Percentiles rank a stretch among this genome's conserved stretches.
Conservation (phyloP, 306 rosid genomes). For the Rosa lucieae region DNA sequence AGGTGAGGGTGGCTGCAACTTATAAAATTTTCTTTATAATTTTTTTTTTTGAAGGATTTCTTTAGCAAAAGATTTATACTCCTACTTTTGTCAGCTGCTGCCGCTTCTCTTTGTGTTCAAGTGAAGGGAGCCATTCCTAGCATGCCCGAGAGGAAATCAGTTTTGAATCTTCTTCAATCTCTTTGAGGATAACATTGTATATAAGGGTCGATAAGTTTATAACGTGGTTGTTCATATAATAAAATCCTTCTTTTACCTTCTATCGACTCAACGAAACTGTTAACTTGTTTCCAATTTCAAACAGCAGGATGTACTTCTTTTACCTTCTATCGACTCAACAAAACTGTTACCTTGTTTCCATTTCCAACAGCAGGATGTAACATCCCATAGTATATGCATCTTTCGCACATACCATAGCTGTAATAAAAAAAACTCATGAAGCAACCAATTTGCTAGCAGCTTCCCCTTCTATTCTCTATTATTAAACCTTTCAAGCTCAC, state of each 20-base stretch:
- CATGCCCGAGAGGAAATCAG: slow-evolving; percentile 85
- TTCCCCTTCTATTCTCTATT: no score
- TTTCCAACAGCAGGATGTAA: background rate
- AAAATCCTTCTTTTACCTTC: background rate
- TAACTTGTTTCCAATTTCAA: background rate
- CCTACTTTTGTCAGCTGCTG: slow-evolving; percentile 60
- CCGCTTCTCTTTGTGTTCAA: slow-evolving; percentile 94
- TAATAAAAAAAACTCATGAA: background rate
- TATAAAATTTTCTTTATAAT: no score
- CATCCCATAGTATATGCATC: background rate
- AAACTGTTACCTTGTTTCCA: background rate
- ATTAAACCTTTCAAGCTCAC: no score
- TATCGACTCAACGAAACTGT: background rate
- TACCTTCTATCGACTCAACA: background rate
- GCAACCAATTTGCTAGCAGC: background rate
- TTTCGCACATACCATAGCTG: background rate
- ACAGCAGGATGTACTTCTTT: background rate
- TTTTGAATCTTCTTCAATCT: slow-evolving; percentile 61
- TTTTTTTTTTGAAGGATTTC: no score
- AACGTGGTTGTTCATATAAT: slow-evolving; percentile 10
- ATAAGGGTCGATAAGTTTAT: background rate
- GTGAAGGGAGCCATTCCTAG: slow-evolving; percentile 97
- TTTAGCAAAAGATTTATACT: no score
- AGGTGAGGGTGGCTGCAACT: slow-evolving; percentile 34
- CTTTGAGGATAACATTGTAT: slow-evolving; percentile 32